Evolutionary conservation across 78 protist genomes (phyloP).

Genomic region (Protostelium mycophagum): DNA sequence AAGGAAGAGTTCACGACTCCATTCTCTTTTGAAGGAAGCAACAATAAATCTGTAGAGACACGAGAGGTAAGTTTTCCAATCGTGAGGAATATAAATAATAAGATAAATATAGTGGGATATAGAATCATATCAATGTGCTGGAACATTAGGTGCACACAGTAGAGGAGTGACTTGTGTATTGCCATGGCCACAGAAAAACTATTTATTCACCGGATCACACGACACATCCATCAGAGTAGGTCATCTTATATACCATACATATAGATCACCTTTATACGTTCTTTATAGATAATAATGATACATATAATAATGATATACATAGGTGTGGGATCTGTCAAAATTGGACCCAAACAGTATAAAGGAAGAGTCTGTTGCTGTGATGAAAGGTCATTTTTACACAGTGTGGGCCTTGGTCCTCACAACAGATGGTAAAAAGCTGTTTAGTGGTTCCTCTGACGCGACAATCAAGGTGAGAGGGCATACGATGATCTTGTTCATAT

Average conservation of each 20-base stretch:
- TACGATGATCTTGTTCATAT: background rate
- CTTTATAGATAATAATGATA: too few relatives aligned
- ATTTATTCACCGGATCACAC: slow-evolving; percentile 46
- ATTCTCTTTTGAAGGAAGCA: too few relatives aligned
- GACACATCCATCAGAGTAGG: slow-evolving; percentile 34
- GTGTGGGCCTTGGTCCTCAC: slow-evolving; percentile 38
- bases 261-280: too few relatives aligned
- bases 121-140: background rate
- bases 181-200: slow-evolving; percentile 4
- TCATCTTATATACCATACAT: too few relatives aligned
- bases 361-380: background rate
- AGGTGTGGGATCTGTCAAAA: background rate
- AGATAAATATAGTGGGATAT: background rate
- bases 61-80: too few relatives aligned
- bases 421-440: slow-evolving; percentile 29
- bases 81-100: too few relatives aligned
- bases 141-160: background rate
- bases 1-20: background rate
- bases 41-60: too few relatives aligned
- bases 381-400: slow-evolving; percentile 26
- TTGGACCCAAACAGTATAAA: background rate
- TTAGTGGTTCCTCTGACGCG: slow-evolving; percentile 50
- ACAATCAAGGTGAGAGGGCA: slow-evolving; percentile 38
- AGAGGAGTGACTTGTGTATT: background rate
- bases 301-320: too few relatives aligned